Evolutionary conservation across 2,329 filamentous ascomycete species (phyloP).

Genomic region (Xylaria sp.): DNA sequence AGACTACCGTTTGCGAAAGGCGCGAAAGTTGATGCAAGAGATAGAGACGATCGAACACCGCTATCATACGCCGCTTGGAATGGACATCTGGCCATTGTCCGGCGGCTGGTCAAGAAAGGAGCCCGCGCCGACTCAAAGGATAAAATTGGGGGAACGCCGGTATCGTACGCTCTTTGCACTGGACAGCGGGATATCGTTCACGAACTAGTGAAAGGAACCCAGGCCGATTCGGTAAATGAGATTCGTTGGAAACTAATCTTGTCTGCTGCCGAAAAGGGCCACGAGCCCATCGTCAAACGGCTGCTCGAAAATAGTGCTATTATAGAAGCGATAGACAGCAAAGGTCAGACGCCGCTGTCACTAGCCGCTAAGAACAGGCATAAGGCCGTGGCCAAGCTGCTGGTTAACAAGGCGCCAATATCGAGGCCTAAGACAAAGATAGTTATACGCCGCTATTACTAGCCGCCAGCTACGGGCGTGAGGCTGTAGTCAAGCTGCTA

Average conservation of each 20-base stretch:
- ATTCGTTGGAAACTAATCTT: background rate
- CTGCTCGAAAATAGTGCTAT: too few relatives aligned
- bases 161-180: slow-evolving; percentile 3
- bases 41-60: background rate
- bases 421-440: background rate
- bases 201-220: background rate
- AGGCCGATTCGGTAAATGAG: background rate
- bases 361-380: too few relatives aligned
- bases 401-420: background rate
- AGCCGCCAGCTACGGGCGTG: background rate
- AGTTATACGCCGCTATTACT: background rate
- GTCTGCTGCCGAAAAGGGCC: background rate
- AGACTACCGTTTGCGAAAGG: background rate
- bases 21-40: background rate
- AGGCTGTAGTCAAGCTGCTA: background rate
- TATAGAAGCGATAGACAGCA: too few relatives aligned
- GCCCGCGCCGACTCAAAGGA: slow-evolving; percentile 2
- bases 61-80: slow-evolving; percentile 1
- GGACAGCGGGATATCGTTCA: background rate
- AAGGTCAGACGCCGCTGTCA: too few relatives aligned
- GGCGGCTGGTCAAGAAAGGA: slow-evolving; percentile 18
- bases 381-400: too few relatives aligned
- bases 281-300: background rate
- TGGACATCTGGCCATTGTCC: slow-evolving; percentile 1
- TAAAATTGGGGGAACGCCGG: background rate